Conservation (phyloP, 306 rosid genomes). For the Pyrus pyrifolia region DNA sequence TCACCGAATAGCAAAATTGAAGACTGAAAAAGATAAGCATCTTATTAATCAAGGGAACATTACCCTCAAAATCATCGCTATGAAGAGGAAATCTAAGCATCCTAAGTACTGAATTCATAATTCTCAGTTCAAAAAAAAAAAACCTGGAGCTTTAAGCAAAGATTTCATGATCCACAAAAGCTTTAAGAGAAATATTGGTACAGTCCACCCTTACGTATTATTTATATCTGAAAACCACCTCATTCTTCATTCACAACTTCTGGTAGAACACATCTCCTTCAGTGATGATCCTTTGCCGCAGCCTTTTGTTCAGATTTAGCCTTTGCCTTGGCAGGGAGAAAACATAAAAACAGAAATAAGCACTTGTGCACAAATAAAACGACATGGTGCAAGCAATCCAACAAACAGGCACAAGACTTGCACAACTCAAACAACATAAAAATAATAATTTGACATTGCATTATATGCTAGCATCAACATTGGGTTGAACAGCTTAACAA, state of each 20-base stretch:
- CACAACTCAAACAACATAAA: neutral
- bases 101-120: neutral
- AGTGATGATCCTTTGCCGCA: constrained; percentile 68
- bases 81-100: constrained; percentile 9
- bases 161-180: constrained; percentile 19
- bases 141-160: neutral
- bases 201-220: constrained; percentile 37
- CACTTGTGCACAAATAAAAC: neutral
- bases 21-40: neutral
- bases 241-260: constrained; percentile 12
- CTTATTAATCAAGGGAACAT: neutral
- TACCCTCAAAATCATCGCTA: neutral
- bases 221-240: constrained; percentile 38
- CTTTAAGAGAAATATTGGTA: constrained; percentile 26
- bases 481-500: neutral
- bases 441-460: neutral
- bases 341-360: constrained; percentile 3
- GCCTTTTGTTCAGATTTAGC: constrained; percentile 42
- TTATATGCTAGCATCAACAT: neutral
- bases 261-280: constrained; percentile 23
- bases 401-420: neutral
- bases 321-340: constrained; percentile 52
- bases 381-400: neutral
- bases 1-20: neutral
- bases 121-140: constrained; percentile 1